phyloP scores from a whole-genome alignment of 1,284 basidiomycete genomes.

The Coniferiporia weirii region DNA sequence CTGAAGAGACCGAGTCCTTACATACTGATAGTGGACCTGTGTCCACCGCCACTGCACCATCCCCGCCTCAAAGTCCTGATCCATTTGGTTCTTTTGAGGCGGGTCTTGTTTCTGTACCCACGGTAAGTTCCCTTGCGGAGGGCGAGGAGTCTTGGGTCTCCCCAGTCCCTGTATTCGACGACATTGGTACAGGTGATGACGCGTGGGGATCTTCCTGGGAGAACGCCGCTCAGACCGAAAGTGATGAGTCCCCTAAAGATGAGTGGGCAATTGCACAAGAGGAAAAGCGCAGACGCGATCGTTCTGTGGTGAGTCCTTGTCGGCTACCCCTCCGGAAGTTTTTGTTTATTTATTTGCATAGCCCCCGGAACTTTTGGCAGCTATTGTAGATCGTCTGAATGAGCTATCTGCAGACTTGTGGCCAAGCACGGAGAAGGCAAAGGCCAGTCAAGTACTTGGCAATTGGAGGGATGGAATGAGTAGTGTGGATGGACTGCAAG shows the following conservation, averaged over 20 bases:
- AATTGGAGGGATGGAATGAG: conserved; percentile 40
- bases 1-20: neutral
- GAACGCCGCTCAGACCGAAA: conserved; percentile 15
- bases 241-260: conserved; percentile 33
- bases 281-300: conserved; percentile 53
- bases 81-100: conserved; percentile 60
- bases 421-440: conserved; percentile 29
- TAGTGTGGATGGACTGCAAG: conserved; percentile 53
- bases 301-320: conserved; percentile 49
- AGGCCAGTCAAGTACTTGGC: conserved; percentile 25
- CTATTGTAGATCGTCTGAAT: conserved; percentile 48
- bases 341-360: conserved; percentile 26
- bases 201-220: conserved; percentile 48
- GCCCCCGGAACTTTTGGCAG: conserved; percentile 62
- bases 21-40: too few species aligned
- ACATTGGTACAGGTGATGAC: conserved; percentile 30
- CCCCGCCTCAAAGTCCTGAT: conserved; percentile 36
- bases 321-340: neutral
- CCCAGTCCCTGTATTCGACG: conserved; percentile 30
- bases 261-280: conserved; percentile 65
- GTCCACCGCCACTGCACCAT: neutral
- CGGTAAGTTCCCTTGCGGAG: conserved; percentile 21
- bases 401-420: conserved; percentile 46
- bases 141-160: conserved; percentile 34
- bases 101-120: conserved; percentile 28